Conservation (phyloP, 1,139 yeast species). For the Saccharomycopsis crataegensis region DNA sequence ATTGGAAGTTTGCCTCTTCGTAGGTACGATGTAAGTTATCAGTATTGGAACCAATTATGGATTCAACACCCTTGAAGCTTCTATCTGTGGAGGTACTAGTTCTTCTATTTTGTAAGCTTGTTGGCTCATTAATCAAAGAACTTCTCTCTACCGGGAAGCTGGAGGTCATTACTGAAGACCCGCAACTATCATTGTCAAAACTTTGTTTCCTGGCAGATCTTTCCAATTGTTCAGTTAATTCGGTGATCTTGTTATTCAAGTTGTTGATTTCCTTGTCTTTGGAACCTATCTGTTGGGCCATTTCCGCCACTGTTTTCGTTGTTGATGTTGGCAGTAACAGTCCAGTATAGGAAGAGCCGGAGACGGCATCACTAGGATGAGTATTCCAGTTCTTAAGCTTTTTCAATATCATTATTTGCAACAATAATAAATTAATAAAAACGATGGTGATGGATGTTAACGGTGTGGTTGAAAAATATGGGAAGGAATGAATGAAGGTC, state of each 20-base stretch:
- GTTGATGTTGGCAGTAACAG: background rate
- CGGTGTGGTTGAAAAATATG: too few relatives aligned
- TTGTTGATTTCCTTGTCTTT: slow-evolving; percentile 6
- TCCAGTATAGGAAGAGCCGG: too few relatives aligned
- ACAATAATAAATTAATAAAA: too few relatives aligned
- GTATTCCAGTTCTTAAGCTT: too few relatives aligned
- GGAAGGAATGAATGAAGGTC: too few relatives aligned
- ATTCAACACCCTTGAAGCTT: too few relatives aligned
- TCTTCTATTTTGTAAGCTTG: too few relatives aligned
- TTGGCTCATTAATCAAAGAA: background rate
- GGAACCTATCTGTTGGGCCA: background rate
- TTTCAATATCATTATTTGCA: too few relatives aligned
- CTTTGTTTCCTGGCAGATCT: background rate
- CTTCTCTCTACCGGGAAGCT: background rate
- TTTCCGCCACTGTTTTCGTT: slow-evolving; percentile 1
- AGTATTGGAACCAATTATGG: background rate
- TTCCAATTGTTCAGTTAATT: background rate
- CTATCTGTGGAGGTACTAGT: too few relatives aligned
- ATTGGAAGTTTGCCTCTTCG: slow-evolving; percentile 15
- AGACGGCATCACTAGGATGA: too few relatives aligned
- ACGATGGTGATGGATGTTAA: too few relatives aligned
- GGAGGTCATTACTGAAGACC: background rate
- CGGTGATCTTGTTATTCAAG: background rate
- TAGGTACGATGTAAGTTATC: slow-evolving; percentile 7
- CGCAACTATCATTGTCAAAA: background rate